A percentile compares a stretch with the other conserved stretches of the same genome.
Evolutionary conservation across 2,329 filamentous ascomycete species (phyloP).

Genomic region (Pseudonectria foliicola): DNA sequence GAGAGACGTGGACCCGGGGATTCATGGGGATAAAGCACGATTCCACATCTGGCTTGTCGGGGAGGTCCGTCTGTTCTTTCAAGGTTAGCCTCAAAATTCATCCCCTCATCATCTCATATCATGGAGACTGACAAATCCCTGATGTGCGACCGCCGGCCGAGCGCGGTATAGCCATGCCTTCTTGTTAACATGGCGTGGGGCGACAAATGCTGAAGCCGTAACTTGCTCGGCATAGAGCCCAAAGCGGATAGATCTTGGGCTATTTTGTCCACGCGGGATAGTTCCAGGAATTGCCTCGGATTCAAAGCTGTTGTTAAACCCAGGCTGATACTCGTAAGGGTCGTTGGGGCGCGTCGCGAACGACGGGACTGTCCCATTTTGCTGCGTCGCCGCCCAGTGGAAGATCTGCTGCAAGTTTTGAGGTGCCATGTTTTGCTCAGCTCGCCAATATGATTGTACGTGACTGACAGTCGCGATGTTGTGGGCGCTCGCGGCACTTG

Average conservation of each 20-base stretch:
- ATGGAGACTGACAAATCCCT: conserved; percentile 15
- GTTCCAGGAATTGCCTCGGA: conserved; percentile 38
- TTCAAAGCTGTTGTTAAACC: conserved; percentile 40
- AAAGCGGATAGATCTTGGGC: conserved; percentile 30
- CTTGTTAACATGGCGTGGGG: conserved; percentile 20
- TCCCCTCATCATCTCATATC: neutral
- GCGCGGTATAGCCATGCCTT: conserved; percentile 22
- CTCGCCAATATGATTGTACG: conserved; percentile 2
- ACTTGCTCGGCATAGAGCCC: conserved; percentile 36
- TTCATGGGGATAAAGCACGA: conserved; percentile 11
- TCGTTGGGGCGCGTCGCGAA: conserved; percentile 35
- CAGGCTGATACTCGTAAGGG: conserved; percentile 47
- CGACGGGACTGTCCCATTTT: conserved; percentile 45
- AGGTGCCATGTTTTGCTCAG: neutral
- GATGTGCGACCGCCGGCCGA: conserved; percentile 20
- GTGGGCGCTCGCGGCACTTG: too few species aligned
- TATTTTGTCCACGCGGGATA: conserved; percentile 36
- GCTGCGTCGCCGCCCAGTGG: conserved; percentile 51
- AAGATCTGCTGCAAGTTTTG: conserved; percentile 42
- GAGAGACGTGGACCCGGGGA: conserved; percentile 10
- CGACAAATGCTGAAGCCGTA: conserved; percentile 27
- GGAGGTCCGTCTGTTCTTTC: conserved; percentile 1
- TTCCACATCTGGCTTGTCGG: conserved; percentile 7
- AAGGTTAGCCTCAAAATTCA: conserved; percentile 1
- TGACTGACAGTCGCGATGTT: too few species aligned